Conservation (phyloP, 345 rosid genomes). For the Hibiscus tridactylites region DNA sequence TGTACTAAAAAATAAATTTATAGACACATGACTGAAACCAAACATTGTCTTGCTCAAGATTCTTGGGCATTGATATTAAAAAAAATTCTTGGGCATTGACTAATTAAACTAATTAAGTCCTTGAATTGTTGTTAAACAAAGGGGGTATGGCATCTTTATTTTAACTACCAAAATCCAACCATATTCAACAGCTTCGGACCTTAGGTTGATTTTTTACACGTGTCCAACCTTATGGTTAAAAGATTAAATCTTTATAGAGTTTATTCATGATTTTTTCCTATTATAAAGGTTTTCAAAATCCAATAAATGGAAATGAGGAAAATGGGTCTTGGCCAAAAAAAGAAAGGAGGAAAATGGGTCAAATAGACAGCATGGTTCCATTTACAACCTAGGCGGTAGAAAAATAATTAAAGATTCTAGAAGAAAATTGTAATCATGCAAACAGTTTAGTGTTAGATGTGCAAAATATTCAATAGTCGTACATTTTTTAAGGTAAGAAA, state of each 20-base stretch:
- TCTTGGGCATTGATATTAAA: neutral
- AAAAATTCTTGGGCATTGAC: neutral
- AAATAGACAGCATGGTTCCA: no score
- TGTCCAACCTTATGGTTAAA: neutral
- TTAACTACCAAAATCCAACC: neutral
- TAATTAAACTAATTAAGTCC: neutral
- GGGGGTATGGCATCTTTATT: neutral
- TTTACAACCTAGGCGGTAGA: no score
- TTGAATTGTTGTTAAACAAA: neutral
- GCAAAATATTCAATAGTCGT: no score
- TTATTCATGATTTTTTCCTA: no score
- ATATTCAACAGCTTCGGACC: neutral
- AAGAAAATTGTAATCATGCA: no score
- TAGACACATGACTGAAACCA: neutral
- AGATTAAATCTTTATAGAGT: neutral
- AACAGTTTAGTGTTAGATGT: no score
- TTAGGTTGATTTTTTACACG: neutral
- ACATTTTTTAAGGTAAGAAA: neutral
- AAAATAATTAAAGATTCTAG: no score
- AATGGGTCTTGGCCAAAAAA: no score
- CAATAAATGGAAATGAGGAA: no score
- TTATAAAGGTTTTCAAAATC: no score
- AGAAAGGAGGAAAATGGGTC: no score
- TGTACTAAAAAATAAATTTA: neutral
- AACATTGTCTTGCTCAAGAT: constrained; percentile 8